phyloP scores from a whole-genome alignment of 345 rosid genomes.

The Sonneratia caseolaris region DNA sequence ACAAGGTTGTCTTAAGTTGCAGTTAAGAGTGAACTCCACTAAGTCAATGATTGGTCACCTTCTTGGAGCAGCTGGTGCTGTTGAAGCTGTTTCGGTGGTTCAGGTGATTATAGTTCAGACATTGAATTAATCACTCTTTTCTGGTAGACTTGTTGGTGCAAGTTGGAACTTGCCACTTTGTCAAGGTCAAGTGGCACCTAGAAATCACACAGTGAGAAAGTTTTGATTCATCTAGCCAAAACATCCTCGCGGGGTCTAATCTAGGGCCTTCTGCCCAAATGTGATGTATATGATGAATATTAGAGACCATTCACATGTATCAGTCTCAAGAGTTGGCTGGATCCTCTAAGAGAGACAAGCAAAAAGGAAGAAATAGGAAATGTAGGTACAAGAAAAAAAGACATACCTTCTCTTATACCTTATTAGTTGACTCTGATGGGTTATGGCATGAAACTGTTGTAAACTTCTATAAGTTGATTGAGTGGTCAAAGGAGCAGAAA shows the following conservation, averaged over 20 bases:
- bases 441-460: background rate
- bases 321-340: background rate
- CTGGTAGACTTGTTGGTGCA: background rate
- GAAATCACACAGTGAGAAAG: background rate
- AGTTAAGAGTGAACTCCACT: constrained; percentile 35
- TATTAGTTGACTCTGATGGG: background rate
- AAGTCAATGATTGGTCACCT: constrained; percentile 42
- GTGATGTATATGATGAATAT: background rate
- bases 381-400: background rate
- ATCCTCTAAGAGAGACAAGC: background rate
- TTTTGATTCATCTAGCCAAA: background rate
- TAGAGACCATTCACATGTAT: background rate
- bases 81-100: constrained; percentile 32
- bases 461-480: background rate
- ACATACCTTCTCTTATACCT: background rate
- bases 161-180: background rate
- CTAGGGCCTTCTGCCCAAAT: background rate
- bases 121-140: background rate
- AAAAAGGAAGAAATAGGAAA: background rate
- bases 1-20: background rate
- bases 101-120: constrained; percentile 18
- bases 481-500: background rate
- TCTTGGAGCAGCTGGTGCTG: constrained; percentile 36
- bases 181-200: too few species aligned
- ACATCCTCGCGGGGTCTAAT: background rate